These are phyloP conservation scores for Aureobasidium vineae DNA, from an alignment of 2,329 filamentous ascomycete genomes.

Conservation along the genomic window DNA sequence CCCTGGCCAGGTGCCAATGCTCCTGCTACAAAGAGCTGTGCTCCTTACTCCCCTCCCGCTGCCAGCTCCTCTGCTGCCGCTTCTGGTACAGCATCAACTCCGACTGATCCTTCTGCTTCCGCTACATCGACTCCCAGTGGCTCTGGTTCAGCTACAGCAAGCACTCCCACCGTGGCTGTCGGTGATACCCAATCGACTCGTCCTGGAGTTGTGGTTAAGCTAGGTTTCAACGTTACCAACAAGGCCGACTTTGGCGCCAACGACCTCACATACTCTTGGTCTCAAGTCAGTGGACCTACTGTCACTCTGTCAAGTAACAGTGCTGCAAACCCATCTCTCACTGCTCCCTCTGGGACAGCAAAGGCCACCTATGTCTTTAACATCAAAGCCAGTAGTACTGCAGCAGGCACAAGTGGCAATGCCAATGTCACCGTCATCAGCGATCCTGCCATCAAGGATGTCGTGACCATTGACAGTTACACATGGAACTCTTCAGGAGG, in stretches of 20 bases:
- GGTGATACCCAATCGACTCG: conserved; percentile 32
- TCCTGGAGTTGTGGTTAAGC: conserved; percentile 36
- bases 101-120: conserved; percentile 33
- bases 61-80: conserved; percentile 36
- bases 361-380: conserved; percentile 36
- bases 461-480: conserved; percentile 39
- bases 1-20: conserved; percentile 41
- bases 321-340: conserved; percentile 27
- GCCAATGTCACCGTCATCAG: conserved; percentile 37
- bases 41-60: conserved; percentile 29
- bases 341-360: conserved; percentile 31
- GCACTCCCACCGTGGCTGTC: conserved; percentile 32
- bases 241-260: conserved; percentile 26
- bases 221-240: conserved; percentile 37
- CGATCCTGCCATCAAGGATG: conserved; percentile 33
- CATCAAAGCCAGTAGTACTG: conserved; percentile 35
- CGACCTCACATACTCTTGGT: conserved; percentile 39
- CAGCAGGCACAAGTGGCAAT: conserved; percentile 32
- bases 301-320: conserved; percentile 33
- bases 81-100: conserved; percentile 31
- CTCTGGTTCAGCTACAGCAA: conserved; percentile 29
- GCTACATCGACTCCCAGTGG: conserved; percentile 25
- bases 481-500: conserved; percentile 37
- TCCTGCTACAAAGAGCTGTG: conserved; percentile 32
- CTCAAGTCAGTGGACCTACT: conserved; percentile 33